Evolutionary conservation across 2,329 filamentous ascomycete species (phyloP).

Genomic region (Nigrospora sphaerica): DNA sequence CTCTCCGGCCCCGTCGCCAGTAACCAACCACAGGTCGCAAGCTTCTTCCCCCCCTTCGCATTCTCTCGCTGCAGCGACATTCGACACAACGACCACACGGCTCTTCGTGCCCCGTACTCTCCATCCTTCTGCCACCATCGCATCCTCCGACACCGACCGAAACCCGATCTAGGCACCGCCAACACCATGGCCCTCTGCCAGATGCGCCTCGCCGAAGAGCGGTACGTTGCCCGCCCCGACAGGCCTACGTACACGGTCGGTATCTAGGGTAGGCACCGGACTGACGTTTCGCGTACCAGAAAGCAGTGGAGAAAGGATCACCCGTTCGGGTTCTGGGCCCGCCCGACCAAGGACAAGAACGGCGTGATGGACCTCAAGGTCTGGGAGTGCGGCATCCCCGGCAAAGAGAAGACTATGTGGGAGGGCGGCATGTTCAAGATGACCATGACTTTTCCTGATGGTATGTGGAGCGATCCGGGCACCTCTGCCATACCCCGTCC

Average conservation of each 20-base stretch:
- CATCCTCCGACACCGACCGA: too few relatives aligned
- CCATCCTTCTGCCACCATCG: too few relatives aligned
- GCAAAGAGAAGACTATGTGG: conserved; percentile 96
- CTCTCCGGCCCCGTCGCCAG: too few relatives aligned
- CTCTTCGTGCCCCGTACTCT: too few relatives aligned
- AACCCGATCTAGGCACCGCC: too few relatives aligned
- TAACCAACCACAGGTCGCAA: too few relatives aligned
- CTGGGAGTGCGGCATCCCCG: conserved; percentile 95
- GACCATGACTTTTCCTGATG: conserved; percentile 86
- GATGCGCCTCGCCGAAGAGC: conserved; percentile 81
- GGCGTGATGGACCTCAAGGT: conserved; percentile 86
- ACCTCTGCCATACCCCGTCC: background rate
- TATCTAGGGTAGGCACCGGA: background rate
- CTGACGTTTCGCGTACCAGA: conserved; percentile 35
- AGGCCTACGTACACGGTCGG: conserved; percentile 2
- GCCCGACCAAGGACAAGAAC: conserved; percentile 70
- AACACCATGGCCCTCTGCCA: conserved; percentile 54
- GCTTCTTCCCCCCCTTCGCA: too few relatives aligned
- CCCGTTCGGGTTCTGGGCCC: conserved; percentile 94
- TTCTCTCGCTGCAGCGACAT: too few relatives aligned
- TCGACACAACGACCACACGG: too few relatives aligned
- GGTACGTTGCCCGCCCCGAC: conserved; percentile 44
- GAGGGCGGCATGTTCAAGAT: conserved; percentile 96
- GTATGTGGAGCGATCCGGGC: conserved; percentile 39
- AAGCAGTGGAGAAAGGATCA: conserved; percentile 97